Percentiles rank a stretch among this genome's conserved stretches.
These are phyloP conservation scores for Lentinula edodes DNA, from an alignment of 768 basidiomycete genomes.

Conservation along the genomic window DNA sequence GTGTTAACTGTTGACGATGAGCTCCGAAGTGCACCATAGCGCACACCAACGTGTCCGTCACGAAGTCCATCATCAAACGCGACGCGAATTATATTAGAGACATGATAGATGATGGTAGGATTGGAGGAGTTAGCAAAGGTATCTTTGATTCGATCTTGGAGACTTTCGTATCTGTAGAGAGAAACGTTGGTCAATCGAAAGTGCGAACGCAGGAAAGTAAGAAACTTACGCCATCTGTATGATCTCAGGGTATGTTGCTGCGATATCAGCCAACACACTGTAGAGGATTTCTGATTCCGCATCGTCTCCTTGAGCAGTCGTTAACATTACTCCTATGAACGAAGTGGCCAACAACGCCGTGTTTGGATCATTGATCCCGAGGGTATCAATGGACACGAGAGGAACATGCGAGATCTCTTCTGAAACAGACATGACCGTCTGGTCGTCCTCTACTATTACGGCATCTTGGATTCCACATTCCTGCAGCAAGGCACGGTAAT, in stretches of 20 bases:
- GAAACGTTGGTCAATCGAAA: constrained; percentile 6
- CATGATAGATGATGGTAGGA: constrained; percentile 60
- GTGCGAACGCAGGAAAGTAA: constrained; percentile 3
- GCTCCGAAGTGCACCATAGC: constrained; percentile 33
- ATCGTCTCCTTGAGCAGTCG: constrained; percentile 73
- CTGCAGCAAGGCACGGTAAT: constrained; percentile 56
- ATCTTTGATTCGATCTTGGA: constrained; percentile 73
- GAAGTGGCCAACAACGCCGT: constrained; percentile 71
- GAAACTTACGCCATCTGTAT: constrained; percentile 64
- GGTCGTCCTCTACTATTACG: constrained; percentile 34
- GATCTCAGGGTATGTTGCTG: constrained; percentile 62
- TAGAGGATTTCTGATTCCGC: constrained; percentile 79
- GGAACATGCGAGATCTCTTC: constrained; percentile 37
- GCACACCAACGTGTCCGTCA: constrained; percentile 38
- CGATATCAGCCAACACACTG: constrained; percentile 67
- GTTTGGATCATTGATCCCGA: constrained; percentile 58
- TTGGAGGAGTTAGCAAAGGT: constrained; percentile 69
- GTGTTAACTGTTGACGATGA: constrained; percentile 65
- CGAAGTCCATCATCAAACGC: constrained; percentile 30
- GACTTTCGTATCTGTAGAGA: constrained; percentile 56
- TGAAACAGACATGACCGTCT: constrained; percentile 29
- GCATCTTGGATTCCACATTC: constrained; percentile 54
- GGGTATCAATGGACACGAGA: constrained; percentile 46
- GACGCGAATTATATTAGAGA: constrained; percentile 71
- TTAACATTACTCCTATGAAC: constrained; percentile 70